Evolutionary conservation across 2,329 filamentous ascomycete genomes (phyloP).

Genomic region (Phyllosticta ampelicida): DNA sequence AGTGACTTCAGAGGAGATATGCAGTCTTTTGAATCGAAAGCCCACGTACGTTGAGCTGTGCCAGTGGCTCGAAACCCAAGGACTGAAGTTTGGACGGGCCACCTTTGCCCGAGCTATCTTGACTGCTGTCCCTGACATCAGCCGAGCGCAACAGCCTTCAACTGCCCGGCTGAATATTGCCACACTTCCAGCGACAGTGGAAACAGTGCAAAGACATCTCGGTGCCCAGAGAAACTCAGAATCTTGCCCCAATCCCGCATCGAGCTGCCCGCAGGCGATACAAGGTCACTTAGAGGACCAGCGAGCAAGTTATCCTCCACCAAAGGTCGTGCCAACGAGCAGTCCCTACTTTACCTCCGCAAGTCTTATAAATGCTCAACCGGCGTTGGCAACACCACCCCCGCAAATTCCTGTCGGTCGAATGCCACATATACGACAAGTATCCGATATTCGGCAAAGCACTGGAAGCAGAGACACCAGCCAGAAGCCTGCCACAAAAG

Average conservation of each 20-base stretch:
- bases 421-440: conserved; percentile 20
- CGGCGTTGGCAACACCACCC: conserved; percentile 12
- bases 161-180: not conserved
- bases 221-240: not conserved
- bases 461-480: conserved; percentile 1
- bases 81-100: conserved; percentile 40
- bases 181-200: not conserved
- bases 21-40: conserved; percentile 40
- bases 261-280: not conserved
- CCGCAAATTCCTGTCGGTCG: conserved; percentile 20
- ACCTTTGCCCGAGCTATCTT: conserved; percentile 43
- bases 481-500: conserved; percentile 35
- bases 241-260: not conserved
- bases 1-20: conserved; percentile 31
- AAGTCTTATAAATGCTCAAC: not conserved
- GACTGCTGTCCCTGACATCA: conserved; percentile 33
- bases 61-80: conserved; percentile 39
- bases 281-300: not conserved
- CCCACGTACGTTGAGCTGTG: conserved; percentile 47
- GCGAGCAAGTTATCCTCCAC: not conserved
- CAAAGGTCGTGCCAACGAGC: not conserved
- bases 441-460: conserved; percentile 16
- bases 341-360: conserved; percentile 10
- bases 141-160: conserved; percentile 9
- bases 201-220: not conserved